Evolutionary conservation across 2,329 filamentous ascomycete genomes (phyloP), one percentile per base, ranked within the genome.

Genomic region (Sarocladium brachiariae): DNA sequence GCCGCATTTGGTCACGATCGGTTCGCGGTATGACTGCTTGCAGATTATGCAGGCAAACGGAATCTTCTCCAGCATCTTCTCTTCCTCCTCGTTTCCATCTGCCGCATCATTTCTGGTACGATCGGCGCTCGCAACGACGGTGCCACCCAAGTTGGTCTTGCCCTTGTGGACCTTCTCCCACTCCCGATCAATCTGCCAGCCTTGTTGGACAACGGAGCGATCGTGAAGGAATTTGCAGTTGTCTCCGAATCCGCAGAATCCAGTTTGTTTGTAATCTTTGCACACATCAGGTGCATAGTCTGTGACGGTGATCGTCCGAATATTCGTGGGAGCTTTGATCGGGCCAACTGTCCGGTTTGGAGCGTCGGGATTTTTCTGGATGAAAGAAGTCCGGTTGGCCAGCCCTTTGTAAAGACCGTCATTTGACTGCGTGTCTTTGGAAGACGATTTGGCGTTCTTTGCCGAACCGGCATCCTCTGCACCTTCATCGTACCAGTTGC

Each of bases 241-340:
- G 63, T 93, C 88, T 24, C 87, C 63, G 31, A 49, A 54, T 4
- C 51, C 50, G 34, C 65, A 69, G 13, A 56, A 63, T 0, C 86
- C 86, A 0, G 84, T 93, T 60, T 87, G 79, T 58, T 92, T 92
- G 68, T 89, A 93, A 63, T 97, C 93, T 66, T 97, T 97, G 70
- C 93, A 99, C 0, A 95, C 87, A 57, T 97, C 92, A 0, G 92
- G 89, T 0, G 87, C 86, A 63, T 89, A 97, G 63, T 99, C 93
- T 27, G 83, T 95, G 6, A 92, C 79, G 0, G 91, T 97, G 56
- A 95, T 86, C 2, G 87, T 95, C 49, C 93, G 83, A 51, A 99
- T 84, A 61, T 97, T 97, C 1, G 88, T 87, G 0, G 92, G 79
- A 1, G 87, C 86, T 67, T 96, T 96, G 54, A 95, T 78, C 0